Evolutionary conservation across 2,329 filamentous ascomycete genomes (phyloP), one percentile per base, ranked within the genome.

Genomic region (Knoxdaviesia capensis): DNA sequence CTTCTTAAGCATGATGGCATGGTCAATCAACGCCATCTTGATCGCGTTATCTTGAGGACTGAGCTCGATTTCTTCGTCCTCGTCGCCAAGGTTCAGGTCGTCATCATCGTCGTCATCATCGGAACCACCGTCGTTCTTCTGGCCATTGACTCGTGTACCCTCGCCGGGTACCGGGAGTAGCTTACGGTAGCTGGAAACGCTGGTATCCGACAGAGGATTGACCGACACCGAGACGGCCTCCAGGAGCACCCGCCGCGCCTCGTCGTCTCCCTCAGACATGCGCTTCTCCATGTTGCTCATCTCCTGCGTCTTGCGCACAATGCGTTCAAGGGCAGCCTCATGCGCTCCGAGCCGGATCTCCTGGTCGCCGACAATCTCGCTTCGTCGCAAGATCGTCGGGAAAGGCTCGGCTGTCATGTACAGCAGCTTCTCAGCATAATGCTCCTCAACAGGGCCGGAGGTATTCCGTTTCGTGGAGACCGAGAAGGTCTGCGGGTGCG

Each of bases 281-380:
- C 77, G 76, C 55, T 79, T 83, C 55, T 93, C 85, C 1, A 94
- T 64, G 1, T 69, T 60, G 1, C 74, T 66, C 62, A 96, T 73
- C 58, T 96, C 88, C 45, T 83, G 74, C 1, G 88, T 93, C 64
- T 94, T 94, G 45, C 87, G 76, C 51, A 84, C 79, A 32, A 90
- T 88, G 10, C 88, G 77, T 56, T 96, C 88, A 46, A 96, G 66
- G 0, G 81, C 88, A n/a, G 85, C 87, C 58, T 94, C 81, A 45
- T 90, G 66, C 6, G 87, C 77, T 32, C 71, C 71, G 30, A 94
- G 65, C 7, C 68, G 68, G 11, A 85, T 57, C 40, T 79, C 77
- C 11, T 77, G 71, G 1, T 71, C 66, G 6, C 73, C 65, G 9
- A 92, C 61, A 46, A 96, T 81, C 59, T 94, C 87, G 50, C 84